A percentile compares a stretch with the other conserved stretches of the same genome.
Evolutionary conservation across 2,329 filamentous ascomycete genomes (phyloP).

Genomic region (Arthrobotrys sphaeroides): DNA sequence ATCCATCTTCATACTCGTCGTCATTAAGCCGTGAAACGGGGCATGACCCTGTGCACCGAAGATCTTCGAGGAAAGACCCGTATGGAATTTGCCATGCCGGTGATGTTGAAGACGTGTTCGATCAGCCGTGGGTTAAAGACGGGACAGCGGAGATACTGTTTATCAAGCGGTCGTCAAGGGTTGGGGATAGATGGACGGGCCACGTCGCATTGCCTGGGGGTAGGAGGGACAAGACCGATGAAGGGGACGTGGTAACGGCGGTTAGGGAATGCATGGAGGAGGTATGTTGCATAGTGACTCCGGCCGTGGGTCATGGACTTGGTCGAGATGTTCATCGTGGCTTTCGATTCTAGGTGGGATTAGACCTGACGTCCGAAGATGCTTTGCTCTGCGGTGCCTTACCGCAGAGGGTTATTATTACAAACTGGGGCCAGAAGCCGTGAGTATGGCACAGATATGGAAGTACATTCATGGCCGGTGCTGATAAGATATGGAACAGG

Average conservation of each 20-base stretch:
- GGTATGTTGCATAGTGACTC: constrained; percentile 60
- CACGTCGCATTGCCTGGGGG: constrained; percentile 76
- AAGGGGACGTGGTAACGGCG: constrained; percentile 70
- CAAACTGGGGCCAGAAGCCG: constrained; percentile 73
- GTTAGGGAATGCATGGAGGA: constrained; percentile 74
- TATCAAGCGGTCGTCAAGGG: constrained; percentile 73
- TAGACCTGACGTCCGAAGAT: constrained; percentile 32
- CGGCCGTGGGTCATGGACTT: background rate
- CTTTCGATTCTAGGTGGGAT: constrained; percentile 61
- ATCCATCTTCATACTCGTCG: constrained; percentile 61
- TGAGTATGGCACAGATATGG: constrained; percentile 60
- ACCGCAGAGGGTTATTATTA: constrained; percentile 64
- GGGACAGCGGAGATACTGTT: constrained; percentile 75
- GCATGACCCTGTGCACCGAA: constrained; percentile 58
- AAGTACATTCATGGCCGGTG: background rate
- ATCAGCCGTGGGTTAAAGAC: constrained; percentile 72
- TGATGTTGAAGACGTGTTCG: constrained; percentile 68
- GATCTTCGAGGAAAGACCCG: constrained; percentile 49
- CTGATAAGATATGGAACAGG: constrained; percentile 59
- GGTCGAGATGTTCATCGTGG: constrained; percentile 27
- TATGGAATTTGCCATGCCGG: constrained; percentile 58
- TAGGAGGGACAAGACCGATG: constrained; percentile 72
- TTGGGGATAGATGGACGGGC: constrained; percentile 74
- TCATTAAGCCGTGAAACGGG: background rate
- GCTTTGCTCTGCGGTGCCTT: constrained; percentile 40